Base-by-base conservation (phyloP, 805 yeast species). In the Komagataella ulmi region DNA sequence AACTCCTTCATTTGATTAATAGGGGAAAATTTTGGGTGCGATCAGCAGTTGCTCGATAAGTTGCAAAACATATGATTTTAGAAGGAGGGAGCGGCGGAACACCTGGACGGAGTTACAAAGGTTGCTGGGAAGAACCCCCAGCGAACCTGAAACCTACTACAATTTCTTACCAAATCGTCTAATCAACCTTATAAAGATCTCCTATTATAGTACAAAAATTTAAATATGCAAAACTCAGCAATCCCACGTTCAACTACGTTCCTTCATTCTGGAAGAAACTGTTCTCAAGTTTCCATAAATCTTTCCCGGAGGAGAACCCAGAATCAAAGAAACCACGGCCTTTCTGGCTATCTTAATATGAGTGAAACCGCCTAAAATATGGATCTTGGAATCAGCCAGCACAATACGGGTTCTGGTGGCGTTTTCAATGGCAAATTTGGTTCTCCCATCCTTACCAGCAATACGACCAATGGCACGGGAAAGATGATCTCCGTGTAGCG, bases 401-500 rank as follows among this genome's bases (percentile, higher is more conserved):
- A 93, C 99, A 46, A 93, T 90, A 74, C 99, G 85, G 10, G 99
- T 93, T 71, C 98, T 81, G 19, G 98, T 91, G 17, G 99, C 97
- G 64, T 93, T 93, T 70, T 93, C 99, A 63, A 93, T 93, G 36
- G 99, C 97, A 67, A 91, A 93, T 72, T 91, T 93, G 55, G 98
- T 93, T 70, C 90, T 91, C 64, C 99, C 99, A 65, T 93, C 99
- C 65, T 93, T 95, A 68, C 99, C 99, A 12, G 99, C 99, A 68
- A 93, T 93, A 77, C 99, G 88, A 63, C 99, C 99, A 65, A 93
- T 93, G 6, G 99, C 99, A 77, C 99, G 84, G 50, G 96, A 85
- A 65, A 93, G 75, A 78, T 93, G 99, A 70, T 93, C 99, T 24
- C 98, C 99, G 24, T 81, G 82, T 58, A 93, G 73, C 3, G 97